Evolutionary conservation across 306 rosid species (phyloP), one percentile per base, ranked within the genome.

Genomic region (Vicia villosa): DNA sequence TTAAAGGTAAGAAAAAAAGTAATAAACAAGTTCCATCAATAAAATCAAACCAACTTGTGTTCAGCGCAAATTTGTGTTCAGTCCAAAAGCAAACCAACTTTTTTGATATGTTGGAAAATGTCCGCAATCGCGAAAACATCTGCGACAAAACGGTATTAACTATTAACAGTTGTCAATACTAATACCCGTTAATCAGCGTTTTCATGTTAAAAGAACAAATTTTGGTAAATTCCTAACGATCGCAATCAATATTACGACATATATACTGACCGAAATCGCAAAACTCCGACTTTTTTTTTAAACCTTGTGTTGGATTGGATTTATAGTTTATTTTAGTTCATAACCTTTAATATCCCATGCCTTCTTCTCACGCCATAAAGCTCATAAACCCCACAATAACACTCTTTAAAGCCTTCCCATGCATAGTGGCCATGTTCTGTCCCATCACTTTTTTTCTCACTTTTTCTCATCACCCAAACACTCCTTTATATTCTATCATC

Each of bases 351-450:
- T 70, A 66, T 79, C 80, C 85, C 81, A 75, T 75, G 82, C 83
- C 82, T 66, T 63, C 58, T 63, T 60, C 81, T 64, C 68, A 71
- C 75, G 69, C 82, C 40, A 71, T 59, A 57, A 77, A 62, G 26
- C 66, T 69, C 55, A 15, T 41, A 85, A 83, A 75, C 86, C 80
- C 83, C 85, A 78, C 85, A 64, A 59, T 24, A 38, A 47, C 66
- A 79, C 70, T 36, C 84, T 72, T 78, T 73, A 7, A 72, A 75
- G 20, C 71, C 77, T 55, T 36, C 76, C 50, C 67, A 63, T 32
- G 21, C 74, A 43, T 26, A 58, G 37, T 49, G 49, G 59, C 66
- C 81, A 55, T 68, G 66, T 66, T 84, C 10, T 76, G 71, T 79
- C 81, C 82, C 84, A 62, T 79, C 66, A 78, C 30, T 66, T 43